Base-by-base conservation (phyloP, 352 stramenopile genomes). In the Peronospora farinosa region DNA sequence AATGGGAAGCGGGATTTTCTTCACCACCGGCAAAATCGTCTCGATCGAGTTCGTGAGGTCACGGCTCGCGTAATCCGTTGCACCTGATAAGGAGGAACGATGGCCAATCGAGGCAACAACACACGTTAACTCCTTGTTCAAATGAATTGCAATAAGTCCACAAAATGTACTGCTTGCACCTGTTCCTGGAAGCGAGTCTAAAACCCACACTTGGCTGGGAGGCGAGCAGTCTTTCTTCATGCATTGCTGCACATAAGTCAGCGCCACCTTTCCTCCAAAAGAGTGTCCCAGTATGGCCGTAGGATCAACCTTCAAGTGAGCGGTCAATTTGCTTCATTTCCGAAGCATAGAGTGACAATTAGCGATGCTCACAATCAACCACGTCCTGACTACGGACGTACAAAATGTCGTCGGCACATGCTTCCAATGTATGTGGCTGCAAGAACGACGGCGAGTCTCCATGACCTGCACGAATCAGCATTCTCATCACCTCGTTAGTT, bases 191-290 rank as follows among this genome's bases (percentile, higher is more conserved):
- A 89, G 60, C 8, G 77, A 78, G 43, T 92, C 80, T 7, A 92
- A 53, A 9, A 87, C 62, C 80, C 80, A 92, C 1, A 84, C 68
- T 42, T 89, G 73, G 7, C 63, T 56, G 13, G 80, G 80, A 2
- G 61, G 57, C 2, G 56, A 55, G 10, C 69, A 65, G 7, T 49
- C 52, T 51, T 82, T 64, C 21, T 74, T 40, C 38, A 69, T 60
- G 38, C 72, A 83, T 27, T 75, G 60, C 15, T 79, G 63, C 4
- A 92, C 46, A 47, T 89, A 89, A 47, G 60, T 75, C 10, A 92
- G 40, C 32, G 80, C 78, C 47, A 92, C 75, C 45, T 92, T 92
- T 35, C 80, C 80, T 16, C 80, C 78, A 40, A 89, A 92, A 12
- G 80, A 92, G 50, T 92, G 80, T 15, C 80, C 78, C 16, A 86